Percentiles rank a stretch among this genome's conserved stretches.
Evolutionary conservation across 306 rosid species (phyloP).

Genomic region (Quercus dentata): DNA sequence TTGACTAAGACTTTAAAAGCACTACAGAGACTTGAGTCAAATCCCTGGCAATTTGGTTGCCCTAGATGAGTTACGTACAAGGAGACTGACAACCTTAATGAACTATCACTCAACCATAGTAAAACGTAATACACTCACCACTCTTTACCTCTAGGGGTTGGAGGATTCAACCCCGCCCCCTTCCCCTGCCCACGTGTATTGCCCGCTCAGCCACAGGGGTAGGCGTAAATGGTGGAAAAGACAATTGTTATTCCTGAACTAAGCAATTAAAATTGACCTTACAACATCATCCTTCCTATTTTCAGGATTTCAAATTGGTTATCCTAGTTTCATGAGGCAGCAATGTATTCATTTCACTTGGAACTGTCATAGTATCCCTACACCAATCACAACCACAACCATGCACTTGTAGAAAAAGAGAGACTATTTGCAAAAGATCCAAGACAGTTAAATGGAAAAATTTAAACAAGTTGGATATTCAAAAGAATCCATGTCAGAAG

Average conservation of each 20-base stretch:
- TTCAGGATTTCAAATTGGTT: conserved; percentile 6
- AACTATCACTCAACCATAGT: too few species aligned
- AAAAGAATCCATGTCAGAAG: not conserved
- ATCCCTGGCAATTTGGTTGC: not conserved
- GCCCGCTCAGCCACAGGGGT: too few species aligned
- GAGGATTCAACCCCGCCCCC: too few species aligned
- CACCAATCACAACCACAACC: conserved; percentile 13
- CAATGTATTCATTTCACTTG: conserved; percentile 1
- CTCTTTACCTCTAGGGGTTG: too few species aligned
- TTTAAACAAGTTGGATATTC: conserved; percentile 12
- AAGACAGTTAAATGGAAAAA: conserved; percentile 8
- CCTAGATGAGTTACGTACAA: too few species aligned
- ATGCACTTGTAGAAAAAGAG: not conserved
- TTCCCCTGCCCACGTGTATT: too few species aligned
- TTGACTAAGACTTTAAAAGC: not conserved
- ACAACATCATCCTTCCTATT: not conserved
- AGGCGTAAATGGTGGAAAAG: too few species aligned
- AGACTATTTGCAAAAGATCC: not conserved
- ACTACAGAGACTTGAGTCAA: not conserved
- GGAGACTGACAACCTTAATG: too few species aligned
- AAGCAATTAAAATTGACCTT: not conserved
- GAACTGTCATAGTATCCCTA: not conserved
- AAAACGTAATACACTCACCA: too few species aligned
- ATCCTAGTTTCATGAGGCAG: conserved; percentile 5
- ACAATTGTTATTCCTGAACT: not conserved